Percentiles rank a stretch among this genome's conserved stretches.
These are phyloP conservation scores for Anthoceros angustus DNA, from an alignment of 225 moss, liverwort and hornwort genomes.

Conservation along the genomic window DNA sequence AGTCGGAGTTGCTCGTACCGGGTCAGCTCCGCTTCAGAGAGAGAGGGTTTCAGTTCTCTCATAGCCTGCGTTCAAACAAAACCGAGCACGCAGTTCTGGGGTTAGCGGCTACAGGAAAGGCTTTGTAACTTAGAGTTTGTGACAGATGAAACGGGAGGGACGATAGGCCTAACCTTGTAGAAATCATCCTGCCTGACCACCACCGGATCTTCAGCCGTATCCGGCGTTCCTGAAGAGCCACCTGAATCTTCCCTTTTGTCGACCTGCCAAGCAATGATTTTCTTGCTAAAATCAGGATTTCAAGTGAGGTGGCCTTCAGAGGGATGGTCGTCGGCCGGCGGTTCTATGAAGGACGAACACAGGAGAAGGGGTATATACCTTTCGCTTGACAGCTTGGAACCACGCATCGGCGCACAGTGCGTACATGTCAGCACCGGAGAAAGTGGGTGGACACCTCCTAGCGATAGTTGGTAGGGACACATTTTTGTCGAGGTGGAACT, in stretches of 20 bases:
- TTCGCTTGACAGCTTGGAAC: slow-evolving; percentile 91
- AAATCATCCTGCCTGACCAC: slow-evolving; percentile 86
- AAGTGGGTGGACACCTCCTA: slow-evolving; percentile 63
- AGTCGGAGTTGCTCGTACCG: neutral
- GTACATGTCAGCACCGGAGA: slow-evolving; percentile 93
- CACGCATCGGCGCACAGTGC: slow-evolving; percentile 99
- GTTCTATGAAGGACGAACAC: neutral
- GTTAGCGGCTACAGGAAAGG: too few relatives aligned
- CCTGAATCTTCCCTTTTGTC: neutral
- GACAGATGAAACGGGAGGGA: neutral
- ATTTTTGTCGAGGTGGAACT: slow-evolving; percentile 59
- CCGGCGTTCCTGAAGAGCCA: neutral
- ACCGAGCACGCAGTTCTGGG: too few relatives aligned
- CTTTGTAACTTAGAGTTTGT: too few relatives aligned
- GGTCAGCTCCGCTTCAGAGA: neutral
- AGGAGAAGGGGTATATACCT: slow-evolving; percentile 26
- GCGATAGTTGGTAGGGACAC: slow-evolving; percentile 63
- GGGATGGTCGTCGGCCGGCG: neutral
- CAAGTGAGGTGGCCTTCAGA: neutral
- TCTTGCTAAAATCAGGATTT: neutral
- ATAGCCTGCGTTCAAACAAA: neutral
- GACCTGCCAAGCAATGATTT: neutral
- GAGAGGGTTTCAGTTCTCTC: neutral
- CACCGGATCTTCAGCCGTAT: slow-evolving; percentile 19
- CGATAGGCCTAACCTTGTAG: slow-evolving; percentile 32